These are phyloP conservation scores for Avicennia marina DNA, from an alignment of 257 asterid genomes.

Conservation along the genomic window DNA sequence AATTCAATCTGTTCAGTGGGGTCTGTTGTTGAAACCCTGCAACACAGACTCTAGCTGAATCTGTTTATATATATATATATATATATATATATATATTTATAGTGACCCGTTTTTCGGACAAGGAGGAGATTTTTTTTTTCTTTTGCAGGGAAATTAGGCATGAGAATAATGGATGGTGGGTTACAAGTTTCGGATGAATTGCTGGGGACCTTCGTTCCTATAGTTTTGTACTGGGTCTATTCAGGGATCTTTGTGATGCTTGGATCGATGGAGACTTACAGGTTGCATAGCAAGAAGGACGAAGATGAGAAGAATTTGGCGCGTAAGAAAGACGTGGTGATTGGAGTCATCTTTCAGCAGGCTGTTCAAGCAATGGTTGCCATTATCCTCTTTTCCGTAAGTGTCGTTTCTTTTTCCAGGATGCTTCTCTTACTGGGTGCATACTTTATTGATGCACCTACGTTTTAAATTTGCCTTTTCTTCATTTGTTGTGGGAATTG, in stretches of 20 bases:
- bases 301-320: slow-evolving; percentile 81
- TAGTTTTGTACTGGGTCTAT: slow-evolving; percentile 60
- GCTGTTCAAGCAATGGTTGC: slow-evolving; percentile 67
- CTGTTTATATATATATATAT: too few relatives aligned
- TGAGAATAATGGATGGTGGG: slow-evolving; percentile 24
- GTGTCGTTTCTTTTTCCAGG: not conserved
- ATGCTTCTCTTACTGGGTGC: too few relatives aligned
- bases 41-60: too few relatives aligned
- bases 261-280: slow-evolving; percentile 51
- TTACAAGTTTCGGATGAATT: slow-evolving; percentile 54
- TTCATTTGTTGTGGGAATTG: too few relatives aligned
- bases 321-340: slow-evolving; percentile 49
- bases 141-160: too few relatives aligned
- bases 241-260: slow-evolving; percentile 56
- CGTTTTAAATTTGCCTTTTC: not conserved
- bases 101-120: too few relatives aligned
- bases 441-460: not conserved
- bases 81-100: too few relatives aligned
- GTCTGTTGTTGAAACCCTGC: too few relatives aligned
- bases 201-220: slow-evolving; percentile 62
- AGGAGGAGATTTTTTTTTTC: too few relatives aligned
- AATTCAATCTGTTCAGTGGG: too few relatives aligned
- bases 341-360: slow-evolving; percentile 77
- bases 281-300: slow-evolving; percentile 55
- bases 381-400: slow-evolving; percentile 57